These are phyloP conservation scores for Omphalea diandra DNA, from an alignment of 441 rosid species.

Conservation along the genomic window DNA sequence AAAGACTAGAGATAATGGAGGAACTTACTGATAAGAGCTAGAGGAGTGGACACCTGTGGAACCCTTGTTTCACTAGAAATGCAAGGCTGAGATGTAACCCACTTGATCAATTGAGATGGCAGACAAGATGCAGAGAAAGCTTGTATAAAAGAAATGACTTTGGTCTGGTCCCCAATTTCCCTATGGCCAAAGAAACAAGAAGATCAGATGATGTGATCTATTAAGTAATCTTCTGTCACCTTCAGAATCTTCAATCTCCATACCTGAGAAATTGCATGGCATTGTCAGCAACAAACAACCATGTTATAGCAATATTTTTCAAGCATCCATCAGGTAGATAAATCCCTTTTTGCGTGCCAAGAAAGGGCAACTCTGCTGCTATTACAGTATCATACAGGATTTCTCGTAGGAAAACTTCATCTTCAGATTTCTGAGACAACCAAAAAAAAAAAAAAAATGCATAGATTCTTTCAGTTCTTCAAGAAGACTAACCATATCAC, in stretches of 20 bases:
- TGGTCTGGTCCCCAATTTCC: conserved; percentile 46
- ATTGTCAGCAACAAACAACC: conserved; percentile 54
- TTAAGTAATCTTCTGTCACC: conserved; percentile 5
- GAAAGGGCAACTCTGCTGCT: conserved; percentile 45
- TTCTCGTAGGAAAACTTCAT: conserved; percentile 45
- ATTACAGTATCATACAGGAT: conserved; percentile 52
- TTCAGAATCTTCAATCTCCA: conserved; percentile 16
- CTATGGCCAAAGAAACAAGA: conserved; percentile 40
- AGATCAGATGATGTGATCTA: conserved; percentile 24
- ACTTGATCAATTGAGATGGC: conserved; percentile 48
- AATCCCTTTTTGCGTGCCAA: conserved; percentile 37
- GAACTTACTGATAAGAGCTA: conserved; percentile 63
- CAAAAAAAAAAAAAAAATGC: neutral
- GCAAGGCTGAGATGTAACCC: conserved; percentile 50
- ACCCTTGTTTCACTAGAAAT: conserved; percentile 32
- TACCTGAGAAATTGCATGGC: conserved; percentile 55
- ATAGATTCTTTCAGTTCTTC: neutral
- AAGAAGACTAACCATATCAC: neutral
- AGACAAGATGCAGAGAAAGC: conserved; percentile 53
- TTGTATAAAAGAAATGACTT: conserved; percentile 39
- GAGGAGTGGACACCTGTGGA: conserved; percentile 43
- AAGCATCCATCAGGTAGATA: conserved; percentile 29
- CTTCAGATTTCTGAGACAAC: conserved; percentile 50
- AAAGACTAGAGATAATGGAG: conserved; percentile 20
- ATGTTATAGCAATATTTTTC: conserved; percentile 49